Percentiles rank a stretch among this genome's conserved stretches.
Evolutionary conservation across 352 stramenopile species (phyloP).

Genomic region (Pythium folliculosum): DNA sequence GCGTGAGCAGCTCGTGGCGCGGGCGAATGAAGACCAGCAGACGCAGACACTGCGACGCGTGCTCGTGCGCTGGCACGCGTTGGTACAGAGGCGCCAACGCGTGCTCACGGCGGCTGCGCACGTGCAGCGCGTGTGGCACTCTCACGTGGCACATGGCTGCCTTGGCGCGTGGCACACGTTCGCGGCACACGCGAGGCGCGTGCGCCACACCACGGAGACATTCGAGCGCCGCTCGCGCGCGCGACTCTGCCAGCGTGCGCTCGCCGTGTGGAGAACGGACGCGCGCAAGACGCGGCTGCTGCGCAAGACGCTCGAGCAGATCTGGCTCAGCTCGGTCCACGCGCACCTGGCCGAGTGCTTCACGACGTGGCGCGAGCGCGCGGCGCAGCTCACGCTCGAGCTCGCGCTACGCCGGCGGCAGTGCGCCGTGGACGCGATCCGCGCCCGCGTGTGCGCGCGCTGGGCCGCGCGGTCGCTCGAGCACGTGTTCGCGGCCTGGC

Average conservation of each 20-base stretch:
- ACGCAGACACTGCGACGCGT: neutral
- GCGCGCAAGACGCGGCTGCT: constrained; percentile 31
- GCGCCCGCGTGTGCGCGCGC: constrained; percentile 36
- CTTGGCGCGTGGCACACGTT: constrained; percentile 5
- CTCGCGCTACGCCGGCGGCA: constrained; percentile 18
- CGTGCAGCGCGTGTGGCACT: neutral
- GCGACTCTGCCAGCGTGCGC: neutral
- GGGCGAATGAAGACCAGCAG: neutral
- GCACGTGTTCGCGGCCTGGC: constrained; percentile 14
- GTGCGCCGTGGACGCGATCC: constrained; percentile 38
- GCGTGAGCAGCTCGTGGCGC: neutral
- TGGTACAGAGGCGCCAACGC: neutral
- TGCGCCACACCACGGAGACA: neutral
- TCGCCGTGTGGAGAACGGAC: constrained; percentile 9
- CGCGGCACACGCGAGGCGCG: neutral
- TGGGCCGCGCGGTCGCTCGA: constrained; percentile 18
- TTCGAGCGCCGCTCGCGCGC: neutral
- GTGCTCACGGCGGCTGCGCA: neutral
- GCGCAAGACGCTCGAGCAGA: constrained; percentile 33
- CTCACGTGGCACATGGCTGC: neutral
- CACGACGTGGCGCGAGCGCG: constrained; percentile 30
- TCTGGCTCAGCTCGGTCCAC: constrained; percentile 46
- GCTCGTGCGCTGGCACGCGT: neutral
- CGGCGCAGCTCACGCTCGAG: constrained; percentile 13
- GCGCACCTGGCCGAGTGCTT: constrained; percentile 40